Evolutionary conservation across 1,284 basidiomycete genomes (phyloP).

Genomic region (Phellopilus nigrolimitatus): DNA sequence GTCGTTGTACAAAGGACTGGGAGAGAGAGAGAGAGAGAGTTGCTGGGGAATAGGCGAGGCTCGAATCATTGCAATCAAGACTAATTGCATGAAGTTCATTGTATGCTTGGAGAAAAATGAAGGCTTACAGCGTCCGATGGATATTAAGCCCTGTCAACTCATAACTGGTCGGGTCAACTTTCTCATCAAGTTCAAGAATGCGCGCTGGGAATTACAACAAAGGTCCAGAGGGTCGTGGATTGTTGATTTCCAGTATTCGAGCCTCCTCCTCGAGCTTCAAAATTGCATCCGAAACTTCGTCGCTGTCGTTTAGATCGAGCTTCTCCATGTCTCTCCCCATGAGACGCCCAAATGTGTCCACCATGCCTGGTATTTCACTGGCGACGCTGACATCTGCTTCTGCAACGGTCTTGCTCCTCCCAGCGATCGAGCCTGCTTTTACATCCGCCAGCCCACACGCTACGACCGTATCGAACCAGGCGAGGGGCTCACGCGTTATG

Average conservation of each 20-base stretch:
- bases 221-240: constrained; percentile 8
- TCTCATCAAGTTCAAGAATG: neutral
- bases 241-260: neutral
- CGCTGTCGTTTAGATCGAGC: constrained; percentile 42
- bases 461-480: constrained; percentile 85
- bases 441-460: constrained; percentile 93
- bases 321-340: constrained; percentile 53
- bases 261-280: constrained; percentile 18
- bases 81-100: too few species aligned
- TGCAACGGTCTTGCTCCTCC: constrained; percentile 29
- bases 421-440: constrained; percentile 62
- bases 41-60: too few species aligned
- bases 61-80: too few species aligned
- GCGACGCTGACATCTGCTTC: constrained; percentile 35
- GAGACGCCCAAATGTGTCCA: constrained; percentile 46
- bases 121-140: too few species aligned
- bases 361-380: constrained; percentile 49
- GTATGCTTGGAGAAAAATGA: too few species aligned
- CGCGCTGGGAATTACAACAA: neutral
- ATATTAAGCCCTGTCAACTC: neutral
- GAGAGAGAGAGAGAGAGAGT: too few species aligned
- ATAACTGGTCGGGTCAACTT: neutral
- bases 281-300: constrained; percentile 51
- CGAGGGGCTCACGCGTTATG: constrained; percentile 70
- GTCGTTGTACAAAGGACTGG: too few species aligned